Evolutionary conservation across 495 filamentous ascomycete species (phyloP).

Genomic region (Cladorrhinum samala): DNA sequence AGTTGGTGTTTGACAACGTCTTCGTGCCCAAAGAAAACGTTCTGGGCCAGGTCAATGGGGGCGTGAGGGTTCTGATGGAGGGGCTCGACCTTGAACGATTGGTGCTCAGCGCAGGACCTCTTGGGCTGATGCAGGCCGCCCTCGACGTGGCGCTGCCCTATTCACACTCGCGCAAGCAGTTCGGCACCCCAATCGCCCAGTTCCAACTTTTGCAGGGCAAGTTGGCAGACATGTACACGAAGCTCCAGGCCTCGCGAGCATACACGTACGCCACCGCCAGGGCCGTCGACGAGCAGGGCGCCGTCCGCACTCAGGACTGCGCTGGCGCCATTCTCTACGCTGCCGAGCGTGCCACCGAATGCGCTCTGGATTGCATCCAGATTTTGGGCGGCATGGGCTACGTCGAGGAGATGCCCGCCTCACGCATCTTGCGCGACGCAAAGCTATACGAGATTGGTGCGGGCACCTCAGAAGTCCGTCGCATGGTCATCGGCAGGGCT

Average conservation of each 20-base stretch:
- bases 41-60: conserved; percentile 71
- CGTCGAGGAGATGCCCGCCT: conserved; percentile 88
- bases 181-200: conserved; percentile 78
- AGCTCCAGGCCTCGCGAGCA: conserved; percentile 70
- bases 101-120: conserved; percentile 85
- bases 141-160: conserved; percentile 87
- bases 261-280: conserved; percentile 78
- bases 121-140: conserved; percentile 89
- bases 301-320: conserved; percentile 81
- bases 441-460: conserved; percentile 95
- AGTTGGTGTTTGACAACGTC: conserved; percentile 86
- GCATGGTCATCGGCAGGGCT: conserved; percentile 90
- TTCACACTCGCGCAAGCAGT: conserved; percentile 84
- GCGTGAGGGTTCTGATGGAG: conserved; percentile 91
- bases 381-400: conserved; percentile 94
- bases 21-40: conserved; percentile 82
- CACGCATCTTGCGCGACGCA: conserved; percentile 72
- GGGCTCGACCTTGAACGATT: conserved; percentile 90
- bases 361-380: conserved; percentile 85
- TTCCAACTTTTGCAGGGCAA: conserved; percentile 93
- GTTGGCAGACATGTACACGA: conserved; percentile 95
- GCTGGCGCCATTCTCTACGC: conserved; percentile 93
- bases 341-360: conserved; percentile 87
- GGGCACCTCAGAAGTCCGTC: conserved; percentile 86
- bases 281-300: conserved; percentile 63